Evolutionary conservation across 805 yeast species (phyloP).

Genomic region (Lipomyces starkeyi): DNA sequence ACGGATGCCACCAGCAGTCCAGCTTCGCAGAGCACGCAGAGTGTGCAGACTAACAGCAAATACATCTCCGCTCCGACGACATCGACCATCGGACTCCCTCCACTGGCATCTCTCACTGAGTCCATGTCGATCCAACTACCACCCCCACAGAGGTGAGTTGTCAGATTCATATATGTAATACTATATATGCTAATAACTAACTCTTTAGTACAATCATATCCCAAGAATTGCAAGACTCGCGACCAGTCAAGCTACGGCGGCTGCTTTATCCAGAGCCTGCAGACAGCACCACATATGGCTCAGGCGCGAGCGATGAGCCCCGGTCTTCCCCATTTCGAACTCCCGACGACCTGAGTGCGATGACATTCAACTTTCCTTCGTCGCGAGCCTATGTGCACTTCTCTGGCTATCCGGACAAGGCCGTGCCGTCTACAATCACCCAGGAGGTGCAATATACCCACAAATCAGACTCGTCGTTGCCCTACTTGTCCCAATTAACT

Average conservation of each 20-base stretch:
- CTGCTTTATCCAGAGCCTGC: slow-evolving; percentile 1
- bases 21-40: neutral
- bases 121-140: slow-evolving; percentile 18
- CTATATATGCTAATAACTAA: neutral
- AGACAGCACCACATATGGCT: neutral
- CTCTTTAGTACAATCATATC: neutral
- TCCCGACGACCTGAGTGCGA: neutral
- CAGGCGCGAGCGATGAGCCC: neutral
- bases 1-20: neutral
- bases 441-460: neutral
- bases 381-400: neutral
- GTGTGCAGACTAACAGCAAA: neutral
- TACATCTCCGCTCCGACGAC: slow-evolving; percentile 8
- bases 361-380: neutral
- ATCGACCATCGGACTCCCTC: slow-evolving; percentile 16
- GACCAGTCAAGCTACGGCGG: slow-evolving; percentile 1
- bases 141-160: slow-evolving; percentile 14
- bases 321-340: neutral
- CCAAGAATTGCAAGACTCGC: neutral
- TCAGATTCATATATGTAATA: neutral
- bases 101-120: slow-evolving; percentile 25
- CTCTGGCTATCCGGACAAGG: neutral
- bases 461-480: neutral
- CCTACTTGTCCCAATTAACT: neutral
- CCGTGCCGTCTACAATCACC: neutral